phyloP scores from a whole-genome alignment of 257 asterid genomes.

The Buddleja alternifolia region DNA sequence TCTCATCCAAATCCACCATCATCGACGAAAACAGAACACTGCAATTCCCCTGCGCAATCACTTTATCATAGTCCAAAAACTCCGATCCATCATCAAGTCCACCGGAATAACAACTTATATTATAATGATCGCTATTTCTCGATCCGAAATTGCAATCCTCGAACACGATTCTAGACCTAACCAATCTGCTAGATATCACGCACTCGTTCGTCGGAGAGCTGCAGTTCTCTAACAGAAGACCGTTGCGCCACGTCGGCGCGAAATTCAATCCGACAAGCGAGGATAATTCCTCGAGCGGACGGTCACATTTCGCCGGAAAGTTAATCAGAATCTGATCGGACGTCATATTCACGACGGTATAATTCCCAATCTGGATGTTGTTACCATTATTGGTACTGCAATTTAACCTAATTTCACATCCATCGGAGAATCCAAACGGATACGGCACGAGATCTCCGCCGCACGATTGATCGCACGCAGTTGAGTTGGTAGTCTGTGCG shows the following conservation, averaged over 20 bases:
- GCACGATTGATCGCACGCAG: conserved; percentile 40
- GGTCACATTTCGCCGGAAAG: conserved; percentile 61
- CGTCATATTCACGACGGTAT: conserved; percentile 52
- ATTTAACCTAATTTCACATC: conserved; percentile 51
- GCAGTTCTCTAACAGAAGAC: conserved; percentile 59
- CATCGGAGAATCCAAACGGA: conserved; percentile 73
- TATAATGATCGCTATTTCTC: background rate
- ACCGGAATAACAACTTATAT: conserved; percentile 51
- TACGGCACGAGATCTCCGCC: conserved; percentile 38
- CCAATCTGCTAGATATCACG: conserved; percentile 41
- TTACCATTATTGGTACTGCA: conserved; percentile 36
- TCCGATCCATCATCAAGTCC: conserved; percentile 18
- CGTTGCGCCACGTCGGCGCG: conserved; percentile 64
- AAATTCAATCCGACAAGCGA: conserved; percentile 41
- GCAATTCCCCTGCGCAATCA: conserved; percentile 44
- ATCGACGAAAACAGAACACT: conserved; percentile 53
- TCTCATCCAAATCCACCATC: conserved; percentile 37
- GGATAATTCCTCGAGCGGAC: conserved; percentile 44
- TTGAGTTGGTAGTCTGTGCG: conserved; percentile 18
- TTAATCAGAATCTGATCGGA: conserved; percentile 43
- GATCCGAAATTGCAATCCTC: conserved; percentile 31
- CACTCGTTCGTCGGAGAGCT: conserved; percentile 40
- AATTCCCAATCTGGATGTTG: conserved; percentile 41
- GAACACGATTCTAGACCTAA: conserved; percentile 22
- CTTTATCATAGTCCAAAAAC: conserved; percentile 40